Percentiles rank a stretch among this genome's conserved stretches.
Conservation (phyloP, 805 yeast species). For the Metschnikowia anglica region DNA sequence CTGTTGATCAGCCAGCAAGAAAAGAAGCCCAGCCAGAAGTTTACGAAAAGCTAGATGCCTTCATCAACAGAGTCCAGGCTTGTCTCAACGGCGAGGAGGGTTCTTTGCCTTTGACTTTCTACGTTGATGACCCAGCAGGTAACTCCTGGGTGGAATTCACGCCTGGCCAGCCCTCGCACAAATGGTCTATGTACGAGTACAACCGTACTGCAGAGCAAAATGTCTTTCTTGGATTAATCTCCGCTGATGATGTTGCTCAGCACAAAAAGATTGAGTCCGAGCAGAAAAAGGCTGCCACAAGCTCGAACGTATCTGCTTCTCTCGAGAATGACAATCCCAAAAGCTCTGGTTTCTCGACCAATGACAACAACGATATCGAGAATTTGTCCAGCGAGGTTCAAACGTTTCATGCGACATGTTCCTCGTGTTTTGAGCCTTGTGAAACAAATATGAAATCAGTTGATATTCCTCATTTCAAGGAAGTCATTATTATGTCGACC, state of each 20-base stretch:
- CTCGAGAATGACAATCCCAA: conserved; percentile 31
- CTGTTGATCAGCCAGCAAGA: conserved; percentile 79
- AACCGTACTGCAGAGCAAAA: conserved; percentile 86
- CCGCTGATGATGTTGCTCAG: conserved; percentile 60
- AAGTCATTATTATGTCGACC: conserved; percentile 94
- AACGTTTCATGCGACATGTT: conserved; percentile 88
- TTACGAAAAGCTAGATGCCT: conserved; percentile 69
- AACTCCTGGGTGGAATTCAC: conserved; percentile 92
- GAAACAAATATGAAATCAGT: conserved; percentile 96
- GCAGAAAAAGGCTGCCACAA: conserved; percentile 43
- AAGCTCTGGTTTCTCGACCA: conserved; percentile 56
- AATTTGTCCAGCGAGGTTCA: conserved; percentile 89
- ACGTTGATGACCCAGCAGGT: conserved; percentile 91
- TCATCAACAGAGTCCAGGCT: conserved; percentile 58
- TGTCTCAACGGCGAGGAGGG: conserved; percentile 66
- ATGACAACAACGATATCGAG: conserved; percentile 74
- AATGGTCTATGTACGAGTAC: conserved; percentile 86
- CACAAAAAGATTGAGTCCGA: conserved; percentile 48
- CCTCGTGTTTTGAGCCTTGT: conserved; percentile 79
- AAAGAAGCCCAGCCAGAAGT: conserved; percentile 70
- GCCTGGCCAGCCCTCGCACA: conserved; percentile 85
- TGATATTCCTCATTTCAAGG: conserved; percentile 96
- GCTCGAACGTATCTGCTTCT: conserved; percentile 30
- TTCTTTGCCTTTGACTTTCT: conserved; percentile 72
- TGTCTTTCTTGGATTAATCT: conserved; percentile 75